These are phyloP conservation scores for Lasiosphaeris hirsuta DNA, from an alignment of 495 filamentous ascomycete genomes.

Conservation along the genomic window DNA sequence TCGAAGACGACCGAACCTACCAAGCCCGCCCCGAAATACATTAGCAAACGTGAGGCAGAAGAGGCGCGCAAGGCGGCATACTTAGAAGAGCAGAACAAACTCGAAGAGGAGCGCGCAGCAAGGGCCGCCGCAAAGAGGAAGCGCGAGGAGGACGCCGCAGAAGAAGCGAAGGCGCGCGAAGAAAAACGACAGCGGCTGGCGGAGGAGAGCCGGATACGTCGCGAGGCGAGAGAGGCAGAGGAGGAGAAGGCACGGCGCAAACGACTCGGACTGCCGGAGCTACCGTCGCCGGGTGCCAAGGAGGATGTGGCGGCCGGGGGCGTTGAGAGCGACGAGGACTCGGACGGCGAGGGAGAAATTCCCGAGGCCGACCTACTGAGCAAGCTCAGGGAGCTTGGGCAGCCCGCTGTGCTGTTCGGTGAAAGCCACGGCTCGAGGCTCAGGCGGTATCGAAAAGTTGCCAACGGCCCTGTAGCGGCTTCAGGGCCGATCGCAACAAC, in stretches of 20 bases:
- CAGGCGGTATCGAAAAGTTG: slow-evolving; percentile 55
- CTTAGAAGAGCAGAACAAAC: slow-evolving; percentile 67
- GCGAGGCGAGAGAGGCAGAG: slow-evolving; percentile 67
- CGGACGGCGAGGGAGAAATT: slow-evolving; percentile 49
- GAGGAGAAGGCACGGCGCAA: slow-evolving; percentile 49
- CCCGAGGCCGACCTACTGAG: slow-evolving; percentile 63
- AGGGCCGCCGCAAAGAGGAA: slow-evolving; percentile 74
- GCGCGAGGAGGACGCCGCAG: slow-evolving; percentile 80
- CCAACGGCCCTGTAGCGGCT: slow-evolving; percentile 49
- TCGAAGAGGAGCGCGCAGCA: slow-evolving; percentile 65
- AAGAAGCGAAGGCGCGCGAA: slow-evolving; percentile 63
- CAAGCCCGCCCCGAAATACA: slow-evolving; percentile 59
- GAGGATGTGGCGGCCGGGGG: slow-evolving; percentile 26
- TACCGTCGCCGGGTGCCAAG: slow-evolving; percentile 40
- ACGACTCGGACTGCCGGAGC: slow-evolving; percentile 65
- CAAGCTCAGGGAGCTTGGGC: slow-evolving; percentile 65
- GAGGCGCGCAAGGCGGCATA: slow-evolving; percentile 78
- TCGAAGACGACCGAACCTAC: background rate
- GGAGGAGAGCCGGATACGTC: slow-evolving; percentile 65
- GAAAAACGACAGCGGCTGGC: slow-evolving; percentile 77
- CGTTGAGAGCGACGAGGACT: slow-evolving; percentile 48
- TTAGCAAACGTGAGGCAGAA: slow-evolving; percentile 84
- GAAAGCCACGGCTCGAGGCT: slow-evolving; percentile 70
- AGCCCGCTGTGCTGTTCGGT: slow-evolving; percentile 77
- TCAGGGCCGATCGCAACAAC: slow-evolving; percentile 62